Evolutionary conservation across 129 eudicot genomes (phyloP).

Genomic region (Chrysanthemum lavandulifolium): DNA sequence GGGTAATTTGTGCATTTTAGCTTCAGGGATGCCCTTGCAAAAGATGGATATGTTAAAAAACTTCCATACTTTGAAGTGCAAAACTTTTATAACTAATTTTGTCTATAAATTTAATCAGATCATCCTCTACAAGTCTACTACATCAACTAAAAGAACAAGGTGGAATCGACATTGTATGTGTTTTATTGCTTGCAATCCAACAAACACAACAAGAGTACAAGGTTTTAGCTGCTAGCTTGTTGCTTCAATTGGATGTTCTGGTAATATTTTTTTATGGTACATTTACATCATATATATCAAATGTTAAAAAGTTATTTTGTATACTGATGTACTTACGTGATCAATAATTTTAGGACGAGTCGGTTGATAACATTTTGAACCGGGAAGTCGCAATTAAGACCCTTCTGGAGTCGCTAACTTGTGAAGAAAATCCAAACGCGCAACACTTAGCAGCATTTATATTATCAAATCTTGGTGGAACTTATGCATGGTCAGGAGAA

Average conservation of each 20-base stretch:
- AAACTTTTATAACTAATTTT: background rate
- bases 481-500: constrained; percentile 75
- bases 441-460: constrained; percentile 65
- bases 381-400: constrained; percentile 55
- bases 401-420: constrained; percentile 51
- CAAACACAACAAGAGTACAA: constrained; percentile 57
- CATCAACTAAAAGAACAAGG: constrained; percentile 57
- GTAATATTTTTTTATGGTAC: constrained; percentile 35
- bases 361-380: constrained; percentile 35
- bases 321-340: constrained; percentile 17
- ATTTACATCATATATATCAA: background rate
- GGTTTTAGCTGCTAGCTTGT: constrained; percentile 69
- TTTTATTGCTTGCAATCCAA: constrained; percentile 52
- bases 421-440: constrained; percentile 47
- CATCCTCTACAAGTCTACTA: constrained; percentile 51
- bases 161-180: constrained; percentile 45
- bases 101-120: constrained; percentile 38
- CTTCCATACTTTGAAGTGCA: background rate
- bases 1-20: too few species aligned
- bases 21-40: background rate
- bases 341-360: constrained; percentile 50
- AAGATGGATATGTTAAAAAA: background rate
- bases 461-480: constrained; percentile 74
- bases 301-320: background rate
- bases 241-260: constrained; percentile 68